A percentile compares a stretch with the other conserved stretches of the same genome.
Conservation (phyloP, 371 early-diverging fungal genomes). For the Mucor sp. region DNA sequence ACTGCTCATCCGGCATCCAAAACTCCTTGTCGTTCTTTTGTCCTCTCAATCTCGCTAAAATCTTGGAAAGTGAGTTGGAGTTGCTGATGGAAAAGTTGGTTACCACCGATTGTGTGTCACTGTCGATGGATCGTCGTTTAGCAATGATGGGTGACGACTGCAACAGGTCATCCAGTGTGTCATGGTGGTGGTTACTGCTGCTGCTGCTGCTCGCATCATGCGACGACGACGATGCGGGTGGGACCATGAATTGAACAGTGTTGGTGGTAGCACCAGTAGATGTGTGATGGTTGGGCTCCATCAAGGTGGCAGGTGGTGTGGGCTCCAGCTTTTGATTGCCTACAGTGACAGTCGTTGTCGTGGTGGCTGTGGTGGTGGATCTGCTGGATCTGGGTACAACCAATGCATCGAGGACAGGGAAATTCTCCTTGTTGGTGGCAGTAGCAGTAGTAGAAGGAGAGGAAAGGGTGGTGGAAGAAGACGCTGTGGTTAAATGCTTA, state of each 20-base stretch:
- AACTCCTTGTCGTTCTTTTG: slow-evolving; percentile 71
- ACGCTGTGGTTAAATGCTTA: slow-evolving; percentile 8
- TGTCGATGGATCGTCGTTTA: slow-evolving; percentile 49
- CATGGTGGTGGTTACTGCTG: too few relatives aligned
- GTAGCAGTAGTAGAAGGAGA: not conserved
- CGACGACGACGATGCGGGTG: not conserved
- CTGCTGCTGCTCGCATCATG: not conserved
- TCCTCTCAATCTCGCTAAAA: slow-evolving; percentile 61
- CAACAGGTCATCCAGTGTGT: slow-evolving; percentile 28
- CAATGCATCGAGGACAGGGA: slow-evolving; percentile 4
- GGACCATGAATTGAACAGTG: slow-evolving; percentile 14
- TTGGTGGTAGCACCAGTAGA: not conserved
- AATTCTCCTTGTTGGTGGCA: slow-evolving; percentile 1
- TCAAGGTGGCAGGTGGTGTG: not conserved
- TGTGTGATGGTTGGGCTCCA: not conserved
- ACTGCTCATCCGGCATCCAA: slow-evolving; percentile 88
- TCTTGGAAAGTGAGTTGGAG: slow-evolving; percentile 59
- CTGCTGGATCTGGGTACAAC: slow-evolving; percentile 8
- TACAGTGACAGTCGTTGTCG: slow-evolving; percentile 28
- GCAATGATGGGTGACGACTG: slow-evolving; percentile 31
- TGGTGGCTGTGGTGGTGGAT: slow-evolving; percentile 30
- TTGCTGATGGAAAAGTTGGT: slow-evolving; percentile 60
- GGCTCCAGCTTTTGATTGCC: slow-evolving; percentile 15
- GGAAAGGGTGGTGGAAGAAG: slow-evolving; percentile 4
- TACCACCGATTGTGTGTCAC: slow-evolving; percentile 56